Base-by-base conservation (phyloP, 164 flowering plant genomes). In the Aristolochia contorta region DNA sequence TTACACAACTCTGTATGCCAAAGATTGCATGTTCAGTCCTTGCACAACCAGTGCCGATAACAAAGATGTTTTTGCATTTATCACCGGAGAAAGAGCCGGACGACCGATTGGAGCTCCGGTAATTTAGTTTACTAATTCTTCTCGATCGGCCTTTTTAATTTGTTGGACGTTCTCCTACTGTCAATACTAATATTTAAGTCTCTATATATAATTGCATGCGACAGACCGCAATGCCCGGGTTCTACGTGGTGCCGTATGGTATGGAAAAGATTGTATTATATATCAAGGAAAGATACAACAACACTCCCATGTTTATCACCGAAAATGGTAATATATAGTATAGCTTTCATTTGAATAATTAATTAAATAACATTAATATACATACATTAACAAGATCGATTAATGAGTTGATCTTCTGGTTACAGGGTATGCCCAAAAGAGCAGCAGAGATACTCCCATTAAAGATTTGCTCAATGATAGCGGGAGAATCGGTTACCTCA, bases 301-400 rank as follows among this genome's bases (percentile, higher is more conserved):
- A 70, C 45, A 41, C 24, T 16, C 73, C 73, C 15, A 65, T 70
- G 47, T 70, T 55, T 41, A 53, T 70, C 33, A 70, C 73, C 6
- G 73, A 70, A 50, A 70, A 70, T 65, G 73, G 73, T 70, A n/a
- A 60, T 48, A n/a, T n/a, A n/a, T n/a, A n/a, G n/a, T n/a, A n/a
- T n/a, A n/a, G n/a, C n/a, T n/a, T n/a, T n/a, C n/a, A 20, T 32
- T 32, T 32, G 33, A 32, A 7, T 32, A 32, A 32, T 3, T 7
- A 32, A 32, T n/a, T n/a, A n/a, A n/a, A n/a, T n/a, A n/a, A n/a
- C n/a, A n/a, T n/a, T n/a, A n/a, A n/a, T 27, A 27, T 27, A 27
- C 5, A 27, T 27, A 5, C 30, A 27, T 27, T 27, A 2, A 27
- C 30, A n/a, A n/a, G 30, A 27, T 27, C 2, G 30, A 27, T 27